A percentile compares a stretch with the other conserved stretches of the same genome.
These are phyloP conservation scores for Eimeria praecox DNA, from an alignment of 169 alveolate species.

Conservation along the genomic window DNA sequence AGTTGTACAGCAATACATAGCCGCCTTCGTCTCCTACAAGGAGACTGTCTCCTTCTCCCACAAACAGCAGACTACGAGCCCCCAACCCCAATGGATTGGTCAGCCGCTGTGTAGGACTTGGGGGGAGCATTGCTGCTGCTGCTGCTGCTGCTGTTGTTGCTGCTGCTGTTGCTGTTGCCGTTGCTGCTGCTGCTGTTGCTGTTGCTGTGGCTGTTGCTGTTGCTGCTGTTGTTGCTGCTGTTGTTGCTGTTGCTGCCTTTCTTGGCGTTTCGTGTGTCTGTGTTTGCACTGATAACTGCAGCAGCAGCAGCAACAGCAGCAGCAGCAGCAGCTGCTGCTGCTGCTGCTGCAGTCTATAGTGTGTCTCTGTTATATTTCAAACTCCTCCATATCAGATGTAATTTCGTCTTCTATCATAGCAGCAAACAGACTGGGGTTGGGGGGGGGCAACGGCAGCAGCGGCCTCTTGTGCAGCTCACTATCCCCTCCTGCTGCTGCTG, in stretches of 20 bases:
- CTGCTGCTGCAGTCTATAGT: neutral
- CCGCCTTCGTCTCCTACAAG: constrained; percentile 43
- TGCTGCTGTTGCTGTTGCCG: neutral
- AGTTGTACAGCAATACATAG: neutral
- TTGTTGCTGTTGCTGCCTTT: neutral
- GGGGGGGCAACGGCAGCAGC: constrained; percentile 51
- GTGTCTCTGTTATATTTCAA: neutral
- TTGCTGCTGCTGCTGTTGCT: neutral
- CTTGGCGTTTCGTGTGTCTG: neutral
- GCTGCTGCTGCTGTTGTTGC: neutral
- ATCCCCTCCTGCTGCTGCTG: neutral
- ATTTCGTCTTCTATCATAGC: constrained; percentile 18
- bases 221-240: neutral
- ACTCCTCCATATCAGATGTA: constrained; percentile 19
- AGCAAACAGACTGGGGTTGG: neutral
- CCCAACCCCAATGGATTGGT: constrained; percentile 22
- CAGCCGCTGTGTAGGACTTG: constrained; percentile 35
- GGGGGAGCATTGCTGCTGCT: constrained; percentile 16
- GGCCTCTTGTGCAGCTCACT: constrained; percentile 24
- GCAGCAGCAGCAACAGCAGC: neutral
- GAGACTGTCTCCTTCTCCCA: neutral
- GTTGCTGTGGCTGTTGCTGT: neutral
- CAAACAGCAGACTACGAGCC: constrained; percentile 21
- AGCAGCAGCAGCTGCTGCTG: neutral
- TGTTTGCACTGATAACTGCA: neutral